Evolutionary conservation across 805 yeast genomes (phyloP).

Genomic region (Wickerhamomyces chambardii): DNA sequence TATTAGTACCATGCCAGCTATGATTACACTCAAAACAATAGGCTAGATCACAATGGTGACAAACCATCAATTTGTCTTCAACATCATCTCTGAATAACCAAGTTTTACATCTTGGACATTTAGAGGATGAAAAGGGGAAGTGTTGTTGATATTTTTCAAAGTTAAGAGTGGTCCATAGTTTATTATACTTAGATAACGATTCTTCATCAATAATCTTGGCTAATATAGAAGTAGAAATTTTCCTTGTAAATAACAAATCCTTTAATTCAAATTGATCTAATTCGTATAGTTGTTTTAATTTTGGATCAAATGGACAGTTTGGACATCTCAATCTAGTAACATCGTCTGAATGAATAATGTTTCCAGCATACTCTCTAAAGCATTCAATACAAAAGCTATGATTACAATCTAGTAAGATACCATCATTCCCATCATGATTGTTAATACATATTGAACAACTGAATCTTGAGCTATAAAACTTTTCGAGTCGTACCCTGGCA

Average conservation of each 20-base stretch:
- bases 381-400: constrained; percentile 44
- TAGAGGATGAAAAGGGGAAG: constrained; percentile 38
- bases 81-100: constrained; percentile 38
- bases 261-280: constrained; percentile 24
- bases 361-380: constrained; percentile 29
- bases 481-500: constrained; percentile 10
- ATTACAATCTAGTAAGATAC: constrained; percentile 29
- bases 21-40: constrained; percentile 49
- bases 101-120: constrained; percentile 44
- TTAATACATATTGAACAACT: constrained; percentile 51
- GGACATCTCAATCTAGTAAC: constrained; percentile 50
- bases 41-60: constrained; percentile 39
- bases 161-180: constrained; percentile 26
- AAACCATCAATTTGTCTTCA: constrained; percentile 36
- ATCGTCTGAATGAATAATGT: constrained; percentile 36
- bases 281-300: constrained; percentile 7
- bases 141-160: constrained; percentile 33
- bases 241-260: constrained; percentile 28
- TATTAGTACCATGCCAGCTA: constrained; percentile 52
- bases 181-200: constrained; percentile 27
- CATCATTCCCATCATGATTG: constrained; percentile 33
- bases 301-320: constrained; percentile 24
- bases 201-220: constrained; percentile 19
- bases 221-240: constrained; percentile 27
- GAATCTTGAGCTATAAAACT: constrained; percentile 29